phyloP scores from a whole-genome alignment of 2,329 filamentous ascomycete species.

The Xylaria sp. region DNA sequence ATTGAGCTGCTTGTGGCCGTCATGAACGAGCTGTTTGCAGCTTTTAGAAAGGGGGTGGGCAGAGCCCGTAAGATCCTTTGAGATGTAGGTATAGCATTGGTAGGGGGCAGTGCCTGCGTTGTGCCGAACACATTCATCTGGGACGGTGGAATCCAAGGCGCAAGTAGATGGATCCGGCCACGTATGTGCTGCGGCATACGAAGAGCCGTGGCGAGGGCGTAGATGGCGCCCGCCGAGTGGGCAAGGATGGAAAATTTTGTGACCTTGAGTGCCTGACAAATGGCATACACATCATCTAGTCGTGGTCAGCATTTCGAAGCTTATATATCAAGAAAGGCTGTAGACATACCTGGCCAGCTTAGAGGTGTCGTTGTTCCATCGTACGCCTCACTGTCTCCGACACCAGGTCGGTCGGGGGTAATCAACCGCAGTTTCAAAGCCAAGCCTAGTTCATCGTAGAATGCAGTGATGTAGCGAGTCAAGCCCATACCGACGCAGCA shows the following conservation, averaged over 20 bases:
- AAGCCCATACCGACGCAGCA: constrained; percentile 98
- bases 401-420: constrained; percentile 91
- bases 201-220: constrained; percentile 92
- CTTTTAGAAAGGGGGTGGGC: constrained; percentile 89
- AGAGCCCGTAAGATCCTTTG: constrained; percentile 91
- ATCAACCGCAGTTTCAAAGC: constrained; percentile 91
- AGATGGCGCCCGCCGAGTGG: constrained; percentile 97
- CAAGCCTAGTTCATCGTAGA: constrained; percentile 94
- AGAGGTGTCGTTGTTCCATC: constrained; percentile 87
- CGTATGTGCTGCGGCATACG: constrained; percentile 97
- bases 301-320: constrained; percentile 44
- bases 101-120: constrained; percentile 79
- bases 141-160: constrained; percentile 96
- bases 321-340: neutral
- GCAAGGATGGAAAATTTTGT: constrained; percentile 96
- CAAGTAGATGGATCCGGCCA: constrained; percentile 91
- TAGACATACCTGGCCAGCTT: constrained; percentile 84
- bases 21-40: constrained; percentile 96
- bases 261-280: constrained; percentile 91
- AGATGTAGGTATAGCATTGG: constrained; percentile 87
- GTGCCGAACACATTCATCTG: constrained; percentile 84
- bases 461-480: constrained; percentile 94
- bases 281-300: constrained; percentile 84
- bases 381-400: constrained; percentile 90
- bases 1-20: constrained; percentile 88